Percentiles rank a stretch among this genome's conserved stretches.
These are phyloP conservation scores for Bacidia gigantensis DNA, from an alignment of 495 filamentous ascomycete species.

Conservation along the genomic window DNA sequence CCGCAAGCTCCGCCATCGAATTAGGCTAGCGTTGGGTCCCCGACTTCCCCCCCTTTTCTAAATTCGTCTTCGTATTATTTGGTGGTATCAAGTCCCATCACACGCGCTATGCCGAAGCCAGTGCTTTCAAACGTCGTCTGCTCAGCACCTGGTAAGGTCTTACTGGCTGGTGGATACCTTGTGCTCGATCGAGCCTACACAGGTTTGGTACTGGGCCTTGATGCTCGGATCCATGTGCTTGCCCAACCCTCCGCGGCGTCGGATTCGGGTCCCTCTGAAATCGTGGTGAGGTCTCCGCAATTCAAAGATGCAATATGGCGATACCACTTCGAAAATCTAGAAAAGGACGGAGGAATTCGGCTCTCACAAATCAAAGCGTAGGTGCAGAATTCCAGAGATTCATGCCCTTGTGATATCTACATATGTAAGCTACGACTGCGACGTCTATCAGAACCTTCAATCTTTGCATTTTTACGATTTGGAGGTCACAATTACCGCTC, in stretches of 20 bases:
- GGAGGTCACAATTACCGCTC: too few species aligned
- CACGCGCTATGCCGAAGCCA: too few species aligned
- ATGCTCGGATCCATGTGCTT: conserved; percentile 80
- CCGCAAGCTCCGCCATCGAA: too few species aligned
- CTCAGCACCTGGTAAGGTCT: conserved; percentile 91
- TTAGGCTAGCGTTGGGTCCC: too few species aligned
- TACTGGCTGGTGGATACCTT: conserved; percentile 87
- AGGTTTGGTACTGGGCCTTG: conserved; percentile 84
- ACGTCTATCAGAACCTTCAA: too few species aligned
- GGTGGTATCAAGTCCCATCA: too few species aligned
- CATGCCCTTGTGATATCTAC: too few species aligned
- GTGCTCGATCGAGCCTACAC: conserved; percentile 82
- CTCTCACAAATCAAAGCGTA: conserved; percentile 70
- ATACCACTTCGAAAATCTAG: conserved; percentile 57
- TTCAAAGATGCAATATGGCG: conserved; percentile 77
- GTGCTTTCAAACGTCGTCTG: conserved; percentile 37
- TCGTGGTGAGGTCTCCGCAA: conserved; percentile 81
- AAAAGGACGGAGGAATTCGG: conserved; percentile 58
- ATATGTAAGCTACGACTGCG: too few species aligned
- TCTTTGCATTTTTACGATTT: too few species aligned
- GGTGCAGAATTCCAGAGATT: conserved; percentile 24
- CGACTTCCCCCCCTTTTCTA: too few species aligned
- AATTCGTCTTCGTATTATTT: too few species aligned
- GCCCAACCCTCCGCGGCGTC: conserved; percentile 46
- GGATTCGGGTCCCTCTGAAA: conserved; percentile 47